Percentiles rank a stretch among this genome's conserved stretches.
These are phyloP conservation scores for Ceratocystis cacaofunesta DNA, from an alignment of 2,329 filamentous ascomycete genomes.

Conservation along the genomic window DNA sequence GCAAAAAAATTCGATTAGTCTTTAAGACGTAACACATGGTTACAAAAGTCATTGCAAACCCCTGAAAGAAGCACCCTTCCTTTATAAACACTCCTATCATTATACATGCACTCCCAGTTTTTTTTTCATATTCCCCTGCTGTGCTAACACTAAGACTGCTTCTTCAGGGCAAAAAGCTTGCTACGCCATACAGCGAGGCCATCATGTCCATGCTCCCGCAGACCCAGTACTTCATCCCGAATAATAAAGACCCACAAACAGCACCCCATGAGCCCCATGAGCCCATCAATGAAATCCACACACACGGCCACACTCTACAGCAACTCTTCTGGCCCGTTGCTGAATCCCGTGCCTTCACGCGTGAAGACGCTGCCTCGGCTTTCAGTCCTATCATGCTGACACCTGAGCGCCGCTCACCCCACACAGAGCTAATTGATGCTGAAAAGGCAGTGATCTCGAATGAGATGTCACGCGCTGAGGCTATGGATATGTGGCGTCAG, in stretches of 20 bases:
- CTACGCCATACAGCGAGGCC: slow-evolving; percentile 60
- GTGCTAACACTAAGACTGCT: slow-evolving; percentile 19
- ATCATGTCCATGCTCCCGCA: slow-evolving; percentile 67
- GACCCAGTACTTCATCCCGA: slow-evolving; percentile 33
- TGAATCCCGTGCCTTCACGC: slow-evolving; percentile 48
- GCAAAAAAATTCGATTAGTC: slow-evolving; percentile 92
- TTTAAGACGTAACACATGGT: slow-evolving; percentile 91
- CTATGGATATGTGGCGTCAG: slow-evolving; percentile 4
- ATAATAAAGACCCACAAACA: background rate
- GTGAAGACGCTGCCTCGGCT: slow-evolving; percentile 49
- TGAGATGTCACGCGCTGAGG: slow-evolving; percentile 17
- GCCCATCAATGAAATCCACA: slow-evolving; percentile 48
- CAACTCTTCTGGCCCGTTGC: slow-evolving; percentile 51
- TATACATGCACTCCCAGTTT: no score
- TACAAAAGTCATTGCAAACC: slow-evolving; percentile 64
- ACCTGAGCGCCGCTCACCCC: slow-evolving; percentile 45
- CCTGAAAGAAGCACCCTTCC: slow-evolving; percentile 37
- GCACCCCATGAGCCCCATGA: slow-evolving; percentile 31
- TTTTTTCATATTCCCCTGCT: background rate
- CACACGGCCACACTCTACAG: slow-evolving; percentile 46
- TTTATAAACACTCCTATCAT: no score
- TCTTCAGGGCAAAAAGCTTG: slow-evolving; percentile 57
- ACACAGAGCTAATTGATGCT: slow-evolving; percentile 44
- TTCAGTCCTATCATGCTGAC: slow-evolving; percentile 47
- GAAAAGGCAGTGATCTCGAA: slow-evolving; percentile 34